phyloP scores from a whole-genome alignment of 2,329 filamentous ascomycete genomes.

The Paraconiothyrium brasiliense region DNA sequence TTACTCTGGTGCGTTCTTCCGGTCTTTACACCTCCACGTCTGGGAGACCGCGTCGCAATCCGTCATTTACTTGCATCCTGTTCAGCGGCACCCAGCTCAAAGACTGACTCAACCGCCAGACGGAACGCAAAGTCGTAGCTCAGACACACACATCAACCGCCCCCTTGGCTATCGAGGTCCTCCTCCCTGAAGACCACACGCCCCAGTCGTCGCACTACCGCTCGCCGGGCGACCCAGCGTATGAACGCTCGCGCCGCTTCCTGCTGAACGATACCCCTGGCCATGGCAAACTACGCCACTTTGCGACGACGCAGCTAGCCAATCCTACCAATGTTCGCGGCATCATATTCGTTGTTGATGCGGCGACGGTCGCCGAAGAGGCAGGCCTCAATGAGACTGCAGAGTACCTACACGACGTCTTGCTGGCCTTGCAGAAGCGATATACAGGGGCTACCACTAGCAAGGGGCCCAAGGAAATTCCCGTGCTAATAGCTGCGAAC shows the following conservation, averaged over 20 bases:
- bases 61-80: background rate
- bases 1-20: slow-evolving; percentile 71
- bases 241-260: slow-evolving; percentile 69
- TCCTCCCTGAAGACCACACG: slow-evolving; percentile 64
- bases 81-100: background rate
- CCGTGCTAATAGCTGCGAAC: slow-evolving; percentile 88
- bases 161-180: slow-evolving; percentile 65
- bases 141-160: slow-evolving; percentile 61
- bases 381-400: slow-evolving; percentile 74
- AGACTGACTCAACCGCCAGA: slow-evolving; percentile 38
- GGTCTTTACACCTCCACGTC: background rate
- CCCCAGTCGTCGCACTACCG: slow-evolving; percentile 71
- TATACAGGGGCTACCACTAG: slow-evolving; percentile 65
- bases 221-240: slow-evolving; percentile 70
- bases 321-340: slow-evolving; percentile 66
- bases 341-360: slow-evolving; percentile 89
- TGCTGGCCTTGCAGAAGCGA: slow-evolving; percentile 83
- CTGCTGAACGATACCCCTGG: slow-evolving; percentile 89
- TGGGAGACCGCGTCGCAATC: background rate
- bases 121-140: slow-evolving; percentile 64
- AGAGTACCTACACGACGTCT: slow-evolving; percentile 85
- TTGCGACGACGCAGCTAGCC: slow-evolving; percentile 65
- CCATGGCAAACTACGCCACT: slow-evolving; percentile 88
- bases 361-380: slow-evolving; percentile 61
- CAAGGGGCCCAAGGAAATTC: slow-evolving; percentile 68